These are phyloP conservation scores for Candida pseudofarinosa DNA, from an alignment of 805 yeast species.

Conservation along the genomic window DNA sequence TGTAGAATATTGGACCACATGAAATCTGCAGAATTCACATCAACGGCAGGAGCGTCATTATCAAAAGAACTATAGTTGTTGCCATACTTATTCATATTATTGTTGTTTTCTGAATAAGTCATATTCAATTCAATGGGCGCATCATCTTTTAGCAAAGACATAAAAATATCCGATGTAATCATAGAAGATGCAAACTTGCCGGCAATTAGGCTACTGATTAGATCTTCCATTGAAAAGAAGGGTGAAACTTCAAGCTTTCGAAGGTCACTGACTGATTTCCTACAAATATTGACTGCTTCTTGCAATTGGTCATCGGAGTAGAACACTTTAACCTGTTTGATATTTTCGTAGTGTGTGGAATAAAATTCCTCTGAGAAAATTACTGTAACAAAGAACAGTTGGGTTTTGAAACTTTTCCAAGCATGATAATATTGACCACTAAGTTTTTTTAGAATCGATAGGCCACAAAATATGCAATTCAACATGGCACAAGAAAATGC, in stretches of 20 bases:
- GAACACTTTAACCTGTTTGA: not conserved
- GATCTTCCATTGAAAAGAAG: not conserved
- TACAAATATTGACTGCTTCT: not conserved
- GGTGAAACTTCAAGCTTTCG: not conserved
- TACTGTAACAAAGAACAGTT: slow-evolving; percentile 23
- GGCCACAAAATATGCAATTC: slow-evolving; percentile 25
- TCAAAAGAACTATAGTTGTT: not conserved
- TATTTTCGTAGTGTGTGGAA: slow-evolving; percentile 4
- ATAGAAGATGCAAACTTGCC: not conserved
- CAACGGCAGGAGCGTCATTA: not conserved
- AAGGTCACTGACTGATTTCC: not conserved
- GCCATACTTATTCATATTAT: not conserved
- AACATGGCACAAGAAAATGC: slow-evolving; percentile 37
- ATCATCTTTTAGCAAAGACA: not conserved
- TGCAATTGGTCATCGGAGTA: not conserved
- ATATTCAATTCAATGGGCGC: not conserved
- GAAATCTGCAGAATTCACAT: not conserved
- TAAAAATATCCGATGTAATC: not conserved
- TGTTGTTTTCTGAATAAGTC: not conserved
- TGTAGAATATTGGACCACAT: not conserved
- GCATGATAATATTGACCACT: slow-evolving; percentile 35
- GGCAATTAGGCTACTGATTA: too few species aligned
- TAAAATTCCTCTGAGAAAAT: slow-evolving; percentile 27
- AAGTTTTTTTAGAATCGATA: slow-evolving; percentile 21
- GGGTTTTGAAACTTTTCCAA: slow-evolving; percentile 35